Base-by-base conservation (phyloP, 805 yeast genomes). In the Vanderwaltozyma polyspora region DNA sequence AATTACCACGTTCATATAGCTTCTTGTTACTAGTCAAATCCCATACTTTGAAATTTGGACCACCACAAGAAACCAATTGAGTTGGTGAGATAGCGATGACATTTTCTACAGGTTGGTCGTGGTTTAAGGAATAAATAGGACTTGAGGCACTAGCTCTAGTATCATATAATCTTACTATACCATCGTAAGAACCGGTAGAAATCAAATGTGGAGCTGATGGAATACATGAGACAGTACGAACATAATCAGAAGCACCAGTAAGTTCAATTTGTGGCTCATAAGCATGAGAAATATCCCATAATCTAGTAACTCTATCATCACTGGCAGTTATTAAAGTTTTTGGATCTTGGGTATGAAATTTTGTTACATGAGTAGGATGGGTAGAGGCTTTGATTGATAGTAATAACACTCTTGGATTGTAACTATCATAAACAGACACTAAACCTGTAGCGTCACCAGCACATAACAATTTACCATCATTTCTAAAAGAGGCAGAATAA, bases 361-460 rank as follows among this genome's bases (percentile, higher is more conserved):
- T 84, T 3, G 95, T 86, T 14, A 89, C 95, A 53, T 84, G 96
- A 0, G 93, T 80, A 11, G 97, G 89, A 57, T 84, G 87, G 4
- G 79, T 62, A 0, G 93, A 77, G 5, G 96, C 95, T 36, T 75
- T 73, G 32, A 91, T 66, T 16, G 91, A 76, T 25, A 89, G 82
- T 37, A 89, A 65, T 16, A 86, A 64, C 16, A 84, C 76, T 46
- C 94, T 67, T 28, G 94, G 86, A 44, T 74, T 79, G 36, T 71
- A 66, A 22, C 94, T 76, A 57, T 91, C 96, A 52, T 82, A 89
- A 8, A 87, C 77, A 42, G 93, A 93, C 11, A 91, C 94, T 37
- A 84, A 57, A 14, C 98, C 98, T 3, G 91, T 75, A 11, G 94
- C 95, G 62, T 91, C 98, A 49, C 95, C 93, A 4, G 96, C 96